phyloP scores from a whole-genome alignment of 2,329 filamentous ascomycete species.

The Albophoma yamanashiensis region DNA sequence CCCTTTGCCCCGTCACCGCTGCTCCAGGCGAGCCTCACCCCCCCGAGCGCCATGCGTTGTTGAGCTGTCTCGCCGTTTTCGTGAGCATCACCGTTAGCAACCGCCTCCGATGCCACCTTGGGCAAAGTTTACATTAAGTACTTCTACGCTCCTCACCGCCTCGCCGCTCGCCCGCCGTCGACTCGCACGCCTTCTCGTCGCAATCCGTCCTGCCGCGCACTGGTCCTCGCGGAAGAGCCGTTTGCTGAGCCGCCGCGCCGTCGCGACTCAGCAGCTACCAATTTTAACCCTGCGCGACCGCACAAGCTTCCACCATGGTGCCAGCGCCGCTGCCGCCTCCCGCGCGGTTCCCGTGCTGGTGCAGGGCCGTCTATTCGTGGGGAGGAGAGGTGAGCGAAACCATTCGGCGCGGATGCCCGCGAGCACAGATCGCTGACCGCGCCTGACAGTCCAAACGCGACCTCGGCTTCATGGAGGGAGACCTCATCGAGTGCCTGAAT shows the following conservation, averaged over 20 bases:
- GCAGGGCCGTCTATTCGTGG: conserved; percentile 85
- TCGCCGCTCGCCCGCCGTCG: not conserved
- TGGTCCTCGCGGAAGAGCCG: not conserved
- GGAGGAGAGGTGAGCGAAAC: conserved; percentile 58
- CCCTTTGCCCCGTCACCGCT: not conserved
- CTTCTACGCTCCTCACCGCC: not conserved
- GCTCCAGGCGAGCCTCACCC: not conserved
- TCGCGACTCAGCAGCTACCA: not conserved
- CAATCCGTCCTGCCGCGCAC: not conserved
- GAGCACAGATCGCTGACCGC: conserved; percentile 10
- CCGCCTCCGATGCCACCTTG: not conserved
- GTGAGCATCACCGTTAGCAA: not conserved
- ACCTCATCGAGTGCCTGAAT: conserved; percentile 96
- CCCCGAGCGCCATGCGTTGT: not conserved
- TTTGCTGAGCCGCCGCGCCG: not conserved
- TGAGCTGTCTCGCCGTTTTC: not conserved
- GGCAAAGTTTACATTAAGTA: not conserved
- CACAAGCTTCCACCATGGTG: conserved; percentile 30
- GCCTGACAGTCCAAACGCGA: conserved; percentile 69
- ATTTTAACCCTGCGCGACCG: not conserved
- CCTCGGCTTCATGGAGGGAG: conserved; percentile 92
- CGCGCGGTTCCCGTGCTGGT: conserved; percentile 81
- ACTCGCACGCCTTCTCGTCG: not conserved
- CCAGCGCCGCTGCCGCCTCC: conserved; percentile 53
- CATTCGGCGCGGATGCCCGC: not conserved